A percentile compares a stretch with the other conserved stretches of the same genome.
Evolutionary conservation across 192 early-diverging fungal genomes (phyloP).

Genomic region (Backusella sp.): DNA sequence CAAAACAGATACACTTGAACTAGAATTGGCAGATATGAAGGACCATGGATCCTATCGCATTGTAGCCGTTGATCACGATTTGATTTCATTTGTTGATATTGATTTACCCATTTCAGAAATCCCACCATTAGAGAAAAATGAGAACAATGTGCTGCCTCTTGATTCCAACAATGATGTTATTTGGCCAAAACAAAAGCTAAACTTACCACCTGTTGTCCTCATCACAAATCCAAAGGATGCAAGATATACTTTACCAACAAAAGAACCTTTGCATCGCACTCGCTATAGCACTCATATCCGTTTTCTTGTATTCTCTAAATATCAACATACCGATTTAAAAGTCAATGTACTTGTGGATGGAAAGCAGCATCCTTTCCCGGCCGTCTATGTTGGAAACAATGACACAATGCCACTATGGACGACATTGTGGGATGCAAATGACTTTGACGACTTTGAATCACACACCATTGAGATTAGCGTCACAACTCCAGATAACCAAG

Average conservation of each 20-base stretch:
- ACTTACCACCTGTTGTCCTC: conserved; percentile 67
- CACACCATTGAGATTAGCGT: conserved; percentile 66
- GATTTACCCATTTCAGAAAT: conserved; percentile 59
- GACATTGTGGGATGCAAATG: conserved; percentile 65
- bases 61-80: conserved; percentile 81
- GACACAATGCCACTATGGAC: conserved; percentile 75
- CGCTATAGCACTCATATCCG: conserved; percentile 67
- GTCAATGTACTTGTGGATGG: conserved; percentile 55
- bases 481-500: conserved; percentile 53
- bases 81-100: conserved; percentile 79
- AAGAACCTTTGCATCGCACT: conserved; percentile 69
- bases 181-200: conserved; percentile 33
- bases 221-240: conserved; percentile 89
- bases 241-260: conserved; percentile 61
- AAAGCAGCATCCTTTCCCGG: conserved; percentile 40
- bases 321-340: conserved; percentile 34
- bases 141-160: conserved; percentile 14
- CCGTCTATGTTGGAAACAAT: conserved; percentile 45
- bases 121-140: neutral
- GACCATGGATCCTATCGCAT: conserved; percentile 81
- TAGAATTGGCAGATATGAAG: conserved; percentile 92
- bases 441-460: conserved; percentile 64
- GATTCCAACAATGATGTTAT: neutral
- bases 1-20: conserved; percentile 61
- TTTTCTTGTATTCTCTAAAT: conserved; percentile 65